A percentile compares a stretch with the other conserved stretches of the same genome.
Conservation (phyloP, 164 flowering plant genomes). For the Annona cherimola region DNA sequence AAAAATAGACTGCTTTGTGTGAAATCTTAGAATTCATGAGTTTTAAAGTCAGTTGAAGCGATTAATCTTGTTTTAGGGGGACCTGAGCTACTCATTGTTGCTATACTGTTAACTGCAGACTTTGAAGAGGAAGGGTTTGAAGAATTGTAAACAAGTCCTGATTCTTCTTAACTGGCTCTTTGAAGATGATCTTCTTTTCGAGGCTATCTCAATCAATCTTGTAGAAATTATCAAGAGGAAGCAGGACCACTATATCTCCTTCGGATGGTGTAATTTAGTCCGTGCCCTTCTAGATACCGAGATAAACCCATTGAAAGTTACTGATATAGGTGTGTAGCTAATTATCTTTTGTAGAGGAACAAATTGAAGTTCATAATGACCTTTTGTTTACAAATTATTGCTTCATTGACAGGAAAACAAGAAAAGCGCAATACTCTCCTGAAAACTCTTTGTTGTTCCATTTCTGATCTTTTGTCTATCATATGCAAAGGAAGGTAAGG, state of each 20-base stretch:
- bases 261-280: conserved; percentile 78
- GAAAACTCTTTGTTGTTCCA: conserved; percentile 46
- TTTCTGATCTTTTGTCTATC: conserved; percentile 38
- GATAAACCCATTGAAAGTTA: conserved; percentile 11
- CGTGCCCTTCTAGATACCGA: conserved; percentile 51
- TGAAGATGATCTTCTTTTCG: conserved; percentile 56
- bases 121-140: conserved; percentile 44
- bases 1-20: neutral
- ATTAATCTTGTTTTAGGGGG: neutral
- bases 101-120: conserved; percentile 26
- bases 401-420: conserved; percentile 40
- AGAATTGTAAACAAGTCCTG: conserved; percentile 44
- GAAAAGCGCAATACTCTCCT: conserved; percentile 35
- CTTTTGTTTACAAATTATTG: neutral
- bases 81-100: neutral
- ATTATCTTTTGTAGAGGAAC: neutral
- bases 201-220: conserved; percentile 37
- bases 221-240: conserved; percentile 44
- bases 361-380: neutral
- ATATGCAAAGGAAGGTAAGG: conserved; percentile 62
- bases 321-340: conserved; percentile 33
- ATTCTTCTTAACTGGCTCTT: conserved; percentile 66
- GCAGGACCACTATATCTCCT: conserved; percentile 55
- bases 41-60: neutral
- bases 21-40: neutral